Base-by-base conservation (phyloP, 116 monocot genomes). In the Zostera marina region DNA sequence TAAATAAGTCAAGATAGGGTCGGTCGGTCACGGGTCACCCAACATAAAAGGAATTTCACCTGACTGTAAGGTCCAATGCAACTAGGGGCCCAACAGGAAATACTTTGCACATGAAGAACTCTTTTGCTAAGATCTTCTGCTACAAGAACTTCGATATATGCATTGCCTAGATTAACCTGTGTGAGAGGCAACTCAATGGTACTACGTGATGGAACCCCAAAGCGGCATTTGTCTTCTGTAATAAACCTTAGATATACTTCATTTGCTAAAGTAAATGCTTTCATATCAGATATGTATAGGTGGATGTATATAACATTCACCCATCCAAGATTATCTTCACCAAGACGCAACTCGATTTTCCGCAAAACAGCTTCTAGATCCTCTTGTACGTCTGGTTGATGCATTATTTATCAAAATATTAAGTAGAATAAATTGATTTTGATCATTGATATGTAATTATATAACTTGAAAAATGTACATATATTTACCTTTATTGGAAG, bases 71-170 rank as follows among this genome's bases (percentile, higher is more conserved):
- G 93, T 40, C 93, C 93, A 64, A 94, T 94, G 65, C 88, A 88
- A 79, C 93, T 84, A 71, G 93, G 93, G 14, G 93, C 93, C 93
- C 93, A 94, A 60, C 80, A 84, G 42, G 93, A 94, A 65, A 94
- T 81, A 62, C 93, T 94, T 63, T 94, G 93, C 17, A 94, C 93
- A 73, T 94, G 93, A 59, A 94, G 58, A 70, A 94, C 88, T 64
- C 60, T 77, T 70, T 94, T 94, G 60, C 58, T 68, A 42, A 54
- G 57, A 42, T 81, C 74, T 38, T 70, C 77, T 42, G 93, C 47
- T 11, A 88, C 88, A 51, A 88, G 45, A 48, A 88, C 81, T 73
- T 93, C 93, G 47, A 93, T 67, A 73, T 68, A 78, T 41, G 80
- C 81, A 75, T 79, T 70, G 42, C 87, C 88, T 21, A 77, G 69